Evolutionary conservation across 441 rosid genomes (phyloP).

Genomic region (Kokia cookei): DNA sequence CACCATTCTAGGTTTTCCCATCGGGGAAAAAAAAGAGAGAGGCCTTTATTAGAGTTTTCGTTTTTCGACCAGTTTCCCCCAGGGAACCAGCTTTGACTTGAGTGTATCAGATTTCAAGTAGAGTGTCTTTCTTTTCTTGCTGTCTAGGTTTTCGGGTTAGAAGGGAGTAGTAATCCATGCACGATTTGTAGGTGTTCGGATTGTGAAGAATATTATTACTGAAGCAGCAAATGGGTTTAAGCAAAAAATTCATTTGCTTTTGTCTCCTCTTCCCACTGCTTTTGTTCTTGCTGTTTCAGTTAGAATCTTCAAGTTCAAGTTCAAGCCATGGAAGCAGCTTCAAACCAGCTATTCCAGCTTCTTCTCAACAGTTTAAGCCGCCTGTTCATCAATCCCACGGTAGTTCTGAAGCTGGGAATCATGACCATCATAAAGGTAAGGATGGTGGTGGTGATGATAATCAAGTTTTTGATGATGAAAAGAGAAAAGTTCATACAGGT

Average conservation of each 20-base stretch:
- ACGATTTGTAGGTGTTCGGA: constrained; percentile 5
- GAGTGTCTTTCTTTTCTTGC: not conserved
- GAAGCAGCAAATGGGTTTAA: constrained; percentile 33
- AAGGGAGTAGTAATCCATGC: constrained; percentile 1
- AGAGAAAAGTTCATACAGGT: constrained; percentile 78
- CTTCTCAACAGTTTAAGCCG: constrained; percentile 14
- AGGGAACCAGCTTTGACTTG: not conserved
- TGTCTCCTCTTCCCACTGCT: constrained; percentile 32
- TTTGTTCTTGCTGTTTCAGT: constrained; percentile 30
- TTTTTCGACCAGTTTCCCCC: not conserved
- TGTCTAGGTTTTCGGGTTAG: constrained; percentile 4
- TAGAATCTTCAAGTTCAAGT: constrained; percentile 17
- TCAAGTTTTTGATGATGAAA: constrained; percentile 39
- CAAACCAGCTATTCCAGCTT: constrained; percentile 16
- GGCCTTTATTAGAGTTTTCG: not conserved
- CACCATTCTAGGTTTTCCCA: constrained; percentile 21
- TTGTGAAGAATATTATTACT: not conserved
- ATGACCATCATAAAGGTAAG: constrained; percentile 5
- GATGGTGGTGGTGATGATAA: constrained; percentile 18
- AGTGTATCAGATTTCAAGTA: constrained; percentile 14
- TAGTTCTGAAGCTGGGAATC: constrained; percentile 17
- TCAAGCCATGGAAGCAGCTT: constrained; percentile 29
- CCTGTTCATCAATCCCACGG: constrained; percentile 15
- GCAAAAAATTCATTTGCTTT: constrained; percentile 27
- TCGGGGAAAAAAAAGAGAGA: not conserved